These are phyloP conservation scores for Shiraia bambusicola DNA, from an alignment of 2,329 filamentous ascomycete genomes.

Conservation along the genomic window DNA sequence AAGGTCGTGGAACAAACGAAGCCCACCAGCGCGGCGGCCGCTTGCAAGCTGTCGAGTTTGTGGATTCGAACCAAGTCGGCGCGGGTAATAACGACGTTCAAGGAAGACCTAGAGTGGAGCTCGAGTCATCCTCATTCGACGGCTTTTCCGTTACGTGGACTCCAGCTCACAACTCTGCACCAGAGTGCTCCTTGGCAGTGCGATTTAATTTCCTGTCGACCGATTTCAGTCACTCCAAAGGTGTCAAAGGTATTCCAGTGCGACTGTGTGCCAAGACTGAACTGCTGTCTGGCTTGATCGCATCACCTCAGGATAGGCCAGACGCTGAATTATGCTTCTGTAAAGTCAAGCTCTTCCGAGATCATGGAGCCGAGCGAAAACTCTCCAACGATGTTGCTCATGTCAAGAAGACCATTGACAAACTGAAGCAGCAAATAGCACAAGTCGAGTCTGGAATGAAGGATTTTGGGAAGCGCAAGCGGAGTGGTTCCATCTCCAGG, in stretches of 20 bases:
- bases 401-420: slow-evolving; percentile 95
- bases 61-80: slow-evolving; percentile 64
- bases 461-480: slow-evolving; percentile 62
- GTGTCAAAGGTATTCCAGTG: slow-evolving; percentile 95
- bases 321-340: slow-evolving; percentile 81
- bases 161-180: slow-evolving; percentile 62
- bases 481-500: slow-evolving; percentile 55
- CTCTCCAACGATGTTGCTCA: slow-evolving; percentile 92
- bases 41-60: slow-evolving; percentile 91
- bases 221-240: slow-evolving; percentile 98
- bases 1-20: slow-evolving; percentile 92
- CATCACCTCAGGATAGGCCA: slow-evolving; percentile 45
- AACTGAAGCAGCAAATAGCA: slow-evolving; percentile 88
- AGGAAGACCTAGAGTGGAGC: slow-evolving; percentile 50
- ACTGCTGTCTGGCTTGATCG: slow-evolving; percentile 57
- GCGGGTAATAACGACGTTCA: slow-evolving; percentile 54
- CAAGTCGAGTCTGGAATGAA: slow-evolving; percentile 67
- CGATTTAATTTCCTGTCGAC: slow-evolving; percentile 98
- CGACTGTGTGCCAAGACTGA: slow-evolving; percentile 90
- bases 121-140: slow-evolving; percentile 75
- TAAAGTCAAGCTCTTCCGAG: slow-evolving; percentile 95
- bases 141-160: slow-evolving; percentile 92
- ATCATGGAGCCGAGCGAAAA: slow-evolving; percentile 93
- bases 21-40: slow-evolving; percentile 91
- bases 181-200: slow-evolving; percentile 84